phyloP scores from a whole-genome alignment of 805 yeast genomes.

The Cyberlindnera galapagoensis region DNA sequence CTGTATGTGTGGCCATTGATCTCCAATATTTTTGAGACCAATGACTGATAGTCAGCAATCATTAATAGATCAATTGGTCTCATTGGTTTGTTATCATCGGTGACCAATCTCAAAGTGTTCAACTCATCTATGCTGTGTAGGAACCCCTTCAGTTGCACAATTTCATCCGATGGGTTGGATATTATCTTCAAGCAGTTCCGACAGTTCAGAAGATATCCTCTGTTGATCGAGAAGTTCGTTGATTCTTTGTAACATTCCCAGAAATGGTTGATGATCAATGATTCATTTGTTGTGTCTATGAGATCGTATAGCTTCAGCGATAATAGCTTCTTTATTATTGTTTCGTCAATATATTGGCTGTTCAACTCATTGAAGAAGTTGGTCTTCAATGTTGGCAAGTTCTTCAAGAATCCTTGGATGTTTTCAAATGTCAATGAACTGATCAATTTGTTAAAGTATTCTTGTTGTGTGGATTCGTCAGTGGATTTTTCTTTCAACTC shows the following conservation, averaged over 20 bases:
- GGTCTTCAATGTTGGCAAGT: constrained; percentile 3
- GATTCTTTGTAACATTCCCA: constrained; percentile 39
- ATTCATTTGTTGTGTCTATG: constrained; percentile 8
- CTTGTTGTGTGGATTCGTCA: constrained; percentile 5
- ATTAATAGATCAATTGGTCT: constrained; percentile 34
- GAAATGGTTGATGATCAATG: constrained; percentile 26
- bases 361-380: constrained; percentile 10
- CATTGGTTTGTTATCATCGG: constrained; percentile 29
- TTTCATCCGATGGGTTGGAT: constrained; percentile 8
- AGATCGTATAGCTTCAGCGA: constrained; percentile 25
- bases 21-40: constrained; percentile 42
- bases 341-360: constrained; percentile 13
- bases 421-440: constrained; percentile 1
- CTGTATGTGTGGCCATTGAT: constrained; percentile 46
- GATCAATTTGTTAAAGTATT: constrained; percentile 6
- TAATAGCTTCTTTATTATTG: constrained; percentile 22
- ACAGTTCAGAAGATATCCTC: constrained; percentile 36
- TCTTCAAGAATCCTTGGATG: background rate
- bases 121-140: constrained; percentile 25
- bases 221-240: constrained; percentile 31
- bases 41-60: constrained; percentile 27
- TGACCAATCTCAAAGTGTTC: constrained; percentile 24
- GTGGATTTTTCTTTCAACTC: constrained; percentile 6
- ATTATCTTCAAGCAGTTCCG: constrained; percentile 22
- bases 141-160: constrained; percentile 13